Percentiles rank a stretch among this genome's conserved stretches.
phyloP scores from a whole-genome alignment of 2,329 filamentous ascomycete genomes.

The Saccharata proteae region DNA sequence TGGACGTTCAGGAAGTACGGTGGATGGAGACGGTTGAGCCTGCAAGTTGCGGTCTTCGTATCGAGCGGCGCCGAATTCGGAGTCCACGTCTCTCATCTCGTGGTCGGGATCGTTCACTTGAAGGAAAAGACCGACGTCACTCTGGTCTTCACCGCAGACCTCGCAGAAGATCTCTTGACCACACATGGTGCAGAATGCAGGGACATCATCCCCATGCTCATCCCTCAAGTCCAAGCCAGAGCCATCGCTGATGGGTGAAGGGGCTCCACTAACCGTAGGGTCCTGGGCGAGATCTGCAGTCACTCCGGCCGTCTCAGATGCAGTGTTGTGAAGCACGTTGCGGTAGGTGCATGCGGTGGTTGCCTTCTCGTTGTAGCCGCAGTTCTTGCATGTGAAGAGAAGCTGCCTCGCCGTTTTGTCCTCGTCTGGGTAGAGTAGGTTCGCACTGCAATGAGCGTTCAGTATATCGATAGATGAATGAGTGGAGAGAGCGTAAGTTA shows the following conservation, averaged over 20 bases:
- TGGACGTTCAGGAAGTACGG: no score
- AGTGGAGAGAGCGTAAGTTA: conserved; percentile 23
- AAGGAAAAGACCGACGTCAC: conserved; percentile 31
- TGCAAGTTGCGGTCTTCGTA: no score
- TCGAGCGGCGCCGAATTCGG: background rate
- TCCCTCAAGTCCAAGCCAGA: conserved; percentile 10
- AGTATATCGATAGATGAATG: conserved; percentile 8
- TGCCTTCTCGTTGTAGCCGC: conserved; percentile 79
- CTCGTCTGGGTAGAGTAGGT: conserved; percentile 96
- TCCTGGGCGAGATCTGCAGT: conserved; percentile 95
- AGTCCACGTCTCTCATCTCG: no score
- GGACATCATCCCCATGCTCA: conserved; percentile 16
- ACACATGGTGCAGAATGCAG: conserved; percentile 45
- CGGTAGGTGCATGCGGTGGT: conserved; percentile 88
- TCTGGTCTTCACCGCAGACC: conserved; percentile 36
- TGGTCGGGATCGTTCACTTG: conserved; percentile 33
- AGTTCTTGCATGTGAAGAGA: conserved; percentile 92
- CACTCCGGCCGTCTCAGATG: conserved; percentile 91
- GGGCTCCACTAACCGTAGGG: conserved; percentile 75
- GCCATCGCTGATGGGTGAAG: conserved; percentile 7
- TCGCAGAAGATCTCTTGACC: conserved; percentile 44
- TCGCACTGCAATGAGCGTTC: conserved; percentile 48
- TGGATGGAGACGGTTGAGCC: no score
- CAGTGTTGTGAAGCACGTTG: conserved; percentile 81
- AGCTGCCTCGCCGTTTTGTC: conserved; percentile 72